A percentile compares a stretch with the other conserved stretches of the same genome.
phyloP scores from a whole-genome alignment of 805 yeast species.

The Saccharomyces paradoxus region DNA sequence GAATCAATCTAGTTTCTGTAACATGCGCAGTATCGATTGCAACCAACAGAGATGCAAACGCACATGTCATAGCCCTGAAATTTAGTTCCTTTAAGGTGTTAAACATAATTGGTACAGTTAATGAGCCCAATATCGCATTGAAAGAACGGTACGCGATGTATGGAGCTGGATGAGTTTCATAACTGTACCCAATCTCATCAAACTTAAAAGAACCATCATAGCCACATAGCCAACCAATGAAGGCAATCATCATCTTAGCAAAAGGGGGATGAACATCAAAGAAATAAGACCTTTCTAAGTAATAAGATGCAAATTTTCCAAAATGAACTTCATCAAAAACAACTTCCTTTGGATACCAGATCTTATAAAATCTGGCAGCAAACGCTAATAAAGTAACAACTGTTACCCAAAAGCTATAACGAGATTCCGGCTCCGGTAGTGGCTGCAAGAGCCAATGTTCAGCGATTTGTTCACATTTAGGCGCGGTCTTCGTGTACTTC shows the following conservation, averaged over 20 bases:
- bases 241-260: constrained; percentile 86
- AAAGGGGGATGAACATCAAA: constrained; percentile 98
- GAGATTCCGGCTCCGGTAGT: constrained; percentile 26
- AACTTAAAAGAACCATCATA: constrained; percentile 90
- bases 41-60: constrained; percentile 67
- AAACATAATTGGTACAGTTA: constrained; percentile 78
- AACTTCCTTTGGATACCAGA: constrained; percentile 62
- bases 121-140: constrained; percentile 71
- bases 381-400: constrained; percentile 62
- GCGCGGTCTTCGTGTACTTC: constrained; percentile 19
- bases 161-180: constrained; percentile 72
- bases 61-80: constrained; percentile 68
- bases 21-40: constrained; percentile 86
- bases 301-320: constrained; percentile 79
- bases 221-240: constrained; percentile 81
- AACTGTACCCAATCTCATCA: constrained; percentile 79
- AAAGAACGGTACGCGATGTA: constrained; percentile 74
- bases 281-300: constrained; percentile 81
- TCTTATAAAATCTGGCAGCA: constrained; percentile 51
- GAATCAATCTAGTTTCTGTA: constrained; percentile 80
- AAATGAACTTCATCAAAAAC: constrained; percentile 85
- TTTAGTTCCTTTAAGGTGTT: constrained; percentile 78
- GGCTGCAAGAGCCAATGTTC: constrained; percentile 24
- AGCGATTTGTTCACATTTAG: constrained; percentile 12
- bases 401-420: constrained; percentile 43